Percentiles rank a stretch among this genome's conserved stretches.
phyloP scores from a whole-genome alignment of 495 filamentous ascomycete species.

The Penicilliopsis zonata region DNA sequence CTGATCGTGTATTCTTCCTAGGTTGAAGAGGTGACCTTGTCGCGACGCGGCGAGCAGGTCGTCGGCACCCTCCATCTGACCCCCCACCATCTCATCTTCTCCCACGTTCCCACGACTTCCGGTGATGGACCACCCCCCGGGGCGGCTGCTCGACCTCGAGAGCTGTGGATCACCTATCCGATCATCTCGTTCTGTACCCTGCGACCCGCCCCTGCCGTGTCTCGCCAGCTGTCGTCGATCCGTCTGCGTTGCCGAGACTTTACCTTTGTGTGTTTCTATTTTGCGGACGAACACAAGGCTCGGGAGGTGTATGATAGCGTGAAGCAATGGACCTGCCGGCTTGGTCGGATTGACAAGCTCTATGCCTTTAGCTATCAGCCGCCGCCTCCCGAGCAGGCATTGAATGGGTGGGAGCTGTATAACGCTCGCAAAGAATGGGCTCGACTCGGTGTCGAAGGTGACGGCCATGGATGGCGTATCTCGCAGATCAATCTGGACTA shows the following conservation, averaged over 20 bases:
- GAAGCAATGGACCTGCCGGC: constrained; percentile 65
- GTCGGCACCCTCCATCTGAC: constrained; percentile 51
- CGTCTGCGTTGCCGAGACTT: constrained; percentile 88
- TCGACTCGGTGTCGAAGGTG: constrained; percentile 69
- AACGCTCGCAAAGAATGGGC: constrained; percentile 69
- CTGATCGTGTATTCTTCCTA: constrained; percentile 3
- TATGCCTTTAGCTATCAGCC: constrained; percentile 82
- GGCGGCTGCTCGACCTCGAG: constrained; percentile 40
- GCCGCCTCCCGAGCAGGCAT: constrained; percentile 55
- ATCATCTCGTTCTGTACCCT: constrained; percentile 70
- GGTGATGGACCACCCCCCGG: constrained; percentile 22
- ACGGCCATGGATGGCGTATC: constrained; percentile 77
- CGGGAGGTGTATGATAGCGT: constrained; percentile 86
- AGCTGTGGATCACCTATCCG: constrained; percentile 89
- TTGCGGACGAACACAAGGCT: constrained; percentile 58
- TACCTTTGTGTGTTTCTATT: constrained; percentile 83
- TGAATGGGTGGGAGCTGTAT: constrained; percentile 84
- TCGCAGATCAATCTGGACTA: constrained; percentile 84
- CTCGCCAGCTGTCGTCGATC: constrained; percentile 68
- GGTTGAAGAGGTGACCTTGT: constrained; percentile 55
- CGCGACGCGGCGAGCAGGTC: constrained; percentile 47
- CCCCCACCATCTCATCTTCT: constrained; percentile 56
- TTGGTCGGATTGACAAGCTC: constrained; percentile 77
- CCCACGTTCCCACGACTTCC: constrained; percentile 28
- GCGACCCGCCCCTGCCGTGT: constrained; percentile 55